These are phyloP conservation scores for Myxozyma geophila DNA, from an alignment of 805 yeast species.

Conservation along the genomic window DNA sequence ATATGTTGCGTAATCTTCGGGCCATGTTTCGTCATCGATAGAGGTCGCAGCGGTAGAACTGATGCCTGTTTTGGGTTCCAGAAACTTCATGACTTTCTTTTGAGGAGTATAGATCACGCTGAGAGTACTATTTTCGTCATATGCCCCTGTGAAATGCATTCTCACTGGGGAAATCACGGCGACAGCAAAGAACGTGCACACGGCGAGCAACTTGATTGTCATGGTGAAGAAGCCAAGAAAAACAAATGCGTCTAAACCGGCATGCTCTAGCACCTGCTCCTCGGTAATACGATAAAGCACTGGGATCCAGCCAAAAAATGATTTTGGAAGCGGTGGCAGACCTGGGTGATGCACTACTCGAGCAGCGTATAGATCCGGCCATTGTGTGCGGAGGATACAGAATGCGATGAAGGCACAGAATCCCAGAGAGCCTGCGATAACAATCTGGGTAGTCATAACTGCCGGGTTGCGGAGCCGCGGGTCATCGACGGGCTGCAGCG, in stretches of 20 bases:
- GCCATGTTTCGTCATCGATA: conserved; percentile 19
- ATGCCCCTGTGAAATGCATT: conserved; percentile 78
- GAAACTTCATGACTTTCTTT: neutral
- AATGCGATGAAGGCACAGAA: conserved; percentile 68
- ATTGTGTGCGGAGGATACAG: conserved; percentile 68
- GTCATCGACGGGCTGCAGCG: conserved; percentile 32
- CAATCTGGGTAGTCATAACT: conserved; percentile 76
- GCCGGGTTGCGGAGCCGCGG: conserved; percentile 47
- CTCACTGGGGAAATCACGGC: conserved; percentile 82
- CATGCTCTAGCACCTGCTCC: conserved; percentile 77
- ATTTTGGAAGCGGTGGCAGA: conserved; percentile 63
- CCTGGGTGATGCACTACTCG: conserved; percentile 60
- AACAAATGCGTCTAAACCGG: conserved; percentile 94
- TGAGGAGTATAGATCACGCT: conserved; percentile 3
- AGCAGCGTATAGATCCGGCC: conserved; percentile 86
- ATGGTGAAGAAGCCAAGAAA: conserved; percentile 88
- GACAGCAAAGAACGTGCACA: conserved; percentile 71
- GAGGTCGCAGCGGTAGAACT: neutral
- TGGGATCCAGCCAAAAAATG: conserved; percentile 82
- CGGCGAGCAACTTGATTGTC: conserved; percentile 70
- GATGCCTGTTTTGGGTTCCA: conserved; percentile 3
- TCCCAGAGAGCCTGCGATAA: conserved; percentile 73
- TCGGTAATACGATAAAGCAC: conserved; percentile 69
- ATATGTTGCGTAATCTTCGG: conserved; percentile 59
- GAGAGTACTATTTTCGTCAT: conserved; percentile 49